Conservation (phyloP, 768 basidiomycete genomes). For the Lentinula detonsa region DNA sequence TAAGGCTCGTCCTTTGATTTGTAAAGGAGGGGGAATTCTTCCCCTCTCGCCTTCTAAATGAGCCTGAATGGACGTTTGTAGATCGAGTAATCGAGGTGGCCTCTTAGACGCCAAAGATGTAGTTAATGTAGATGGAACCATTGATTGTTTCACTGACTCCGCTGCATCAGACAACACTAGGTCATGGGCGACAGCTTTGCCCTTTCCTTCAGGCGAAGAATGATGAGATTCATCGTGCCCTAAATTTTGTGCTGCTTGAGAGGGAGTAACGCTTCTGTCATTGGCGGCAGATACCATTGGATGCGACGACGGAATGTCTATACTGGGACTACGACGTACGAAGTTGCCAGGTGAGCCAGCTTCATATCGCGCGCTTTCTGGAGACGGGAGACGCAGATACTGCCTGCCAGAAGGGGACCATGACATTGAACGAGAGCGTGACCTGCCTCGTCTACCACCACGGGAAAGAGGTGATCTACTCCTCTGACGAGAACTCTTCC, state of each 20-base stretch:
- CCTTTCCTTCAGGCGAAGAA: not conserved
- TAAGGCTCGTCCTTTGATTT: not conserved
- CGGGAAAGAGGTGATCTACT: not conserved
- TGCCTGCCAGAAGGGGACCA: conserved; percentile 29
- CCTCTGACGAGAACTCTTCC: not conserved
- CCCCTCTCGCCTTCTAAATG: conserved; percentile 7
- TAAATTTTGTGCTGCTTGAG: not conserved
- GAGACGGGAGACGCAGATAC: conserved; percentile 15
- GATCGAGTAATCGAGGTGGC: not conserved
- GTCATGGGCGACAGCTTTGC: not conserved
- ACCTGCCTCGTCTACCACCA: not conserved
- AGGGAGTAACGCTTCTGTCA: not conserved
- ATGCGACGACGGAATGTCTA: not conserved
- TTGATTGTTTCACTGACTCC: not conserved
- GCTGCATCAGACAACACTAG: not conserved
- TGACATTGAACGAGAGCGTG: conserved; percentile 17
- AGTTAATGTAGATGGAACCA: not conserved
- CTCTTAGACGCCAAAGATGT: not conserved
- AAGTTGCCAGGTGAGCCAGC: not conserved
- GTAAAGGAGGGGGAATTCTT: not conserved
- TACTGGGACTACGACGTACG: not conserved
- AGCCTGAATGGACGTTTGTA: conserved; percentile 13
- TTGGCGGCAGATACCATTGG: not conserved
- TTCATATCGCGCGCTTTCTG: not conserved
- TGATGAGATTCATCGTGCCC: not conserved